phyloP scores from a whole-genome alignment of 345 rosid genomes.

The Gossypium anomalum region DNA sequence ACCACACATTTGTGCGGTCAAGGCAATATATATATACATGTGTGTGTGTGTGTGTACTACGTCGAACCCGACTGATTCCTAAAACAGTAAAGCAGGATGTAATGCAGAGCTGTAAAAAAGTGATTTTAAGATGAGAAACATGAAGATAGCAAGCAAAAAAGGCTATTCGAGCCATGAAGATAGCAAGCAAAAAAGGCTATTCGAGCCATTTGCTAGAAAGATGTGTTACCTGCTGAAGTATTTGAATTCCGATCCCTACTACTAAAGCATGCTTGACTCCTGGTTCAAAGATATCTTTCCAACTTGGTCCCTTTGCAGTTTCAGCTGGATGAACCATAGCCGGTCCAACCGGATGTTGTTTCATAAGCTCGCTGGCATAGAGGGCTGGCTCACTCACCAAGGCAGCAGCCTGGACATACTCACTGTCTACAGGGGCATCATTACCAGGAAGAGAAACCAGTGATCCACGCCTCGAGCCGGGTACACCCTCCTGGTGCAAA shows the following conservation, averaged over 20 bases:
- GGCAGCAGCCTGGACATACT: conserved; percentile 74
- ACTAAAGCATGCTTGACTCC: conserved; percentile 89
- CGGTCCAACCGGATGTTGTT: conserved; percentile 65
- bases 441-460: conserved; percentile 56
- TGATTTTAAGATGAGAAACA: too few relatives aligned
- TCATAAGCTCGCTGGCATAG: conserved; percentile 59
- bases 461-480: conserved; percentile 70
- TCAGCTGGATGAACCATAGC: conserved; percentile 91
- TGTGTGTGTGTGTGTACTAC: too few relatives aligned
- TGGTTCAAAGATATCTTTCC: conserved; percentile 88
- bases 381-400: conserved; percentile 91
- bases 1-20: background rate
- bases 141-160: too few relatives aligned
- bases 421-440: conserved; percentile 50
- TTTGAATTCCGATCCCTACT: conserved; percentile 82
- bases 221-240: conserved; percentile 93
- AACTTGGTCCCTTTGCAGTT: conserved; percentile 50
- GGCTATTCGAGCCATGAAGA: too few relatives aligned
- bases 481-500: conserved; percentile 68
- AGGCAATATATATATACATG: too few relatives aligned
- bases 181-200: too few relatives aligned
- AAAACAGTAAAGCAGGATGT: too few relatives aligned
- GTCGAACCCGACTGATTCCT: too few relatives aligned
- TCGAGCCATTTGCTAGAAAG: too few relatives aligned
- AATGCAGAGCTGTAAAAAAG: too few relatives aligned